phyloP scores from a whole-genome alignment of 2,329 filamentous ascomycete genomes.

The Eurotiales sp. region DNA sequence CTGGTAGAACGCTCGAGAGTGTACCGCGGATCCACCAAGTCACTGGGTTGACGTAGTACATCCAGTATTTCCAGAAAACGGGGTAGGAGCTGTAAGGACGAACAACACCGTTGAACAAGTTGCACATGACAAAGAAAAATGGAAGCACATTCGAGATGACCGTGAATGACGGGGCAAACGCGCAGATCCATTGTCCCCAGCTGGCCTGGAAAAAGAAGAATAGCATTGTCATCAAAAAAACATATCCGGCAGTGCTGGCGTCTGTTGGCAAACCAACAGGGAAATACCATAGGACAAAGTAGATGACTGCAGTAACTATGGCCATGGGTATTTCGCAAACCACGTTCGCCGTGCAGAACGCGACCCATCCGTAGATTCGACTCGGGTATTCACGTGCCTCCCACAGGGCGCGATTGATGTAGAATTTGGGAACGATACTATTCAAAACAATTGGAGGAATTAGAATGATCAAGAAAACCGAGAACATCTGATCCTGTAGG shows the following conservation, averaged over 20 bases:
- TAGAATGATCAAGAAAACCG: slow-evolving; percentile 61
- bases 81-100: slow-evolving; percentile 62
- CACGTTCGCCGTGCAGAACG: slow-evolving; percentile 70
- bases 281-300: slow-evolving; percentile 75
- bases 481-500: slow-evolving; percentile 77
- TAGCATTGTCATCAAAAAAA: slow-evolving; percentile 72
- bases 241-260: slow-evolving; percentile 65
- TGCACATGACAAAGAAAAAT: slow-evolving; percentile 78
- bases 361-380: slow-evolving; percentile 73
- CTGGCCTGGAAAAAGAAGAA: slow-evolving; percentile 72
- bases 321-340: slow-evolving; percentile 69
- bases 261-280: slow-evolving; percentile 66
- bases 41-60: slow-evolving; percentile 64
- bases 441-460: slow-evolving; percentile 71
- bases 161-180: slow-evolving; percentile 74
- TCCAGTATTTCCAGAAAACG: slow-evolving; percentile 70
- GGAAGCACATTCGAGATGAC: slow-evolving; percentile 72
- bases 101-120: slow-evolving; percentile 73
- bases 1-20: slow-evolving; percentile 59
- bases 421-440: slow-evolving; percentile 72
- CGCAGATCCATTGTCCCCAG: slow-evolving; percentile 83
- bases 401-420: slow-evolving; percentile 68
- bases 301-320: slow-evolving; percentile 61
- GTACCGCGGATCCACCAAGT: slow-evolving; percentile 72
- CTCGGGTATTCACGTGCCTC: slow-evolving; percentile 69